Conservation (phyloP, 768 basidiomycete genomes). For the Rhodotorula diobovata region DNA sequence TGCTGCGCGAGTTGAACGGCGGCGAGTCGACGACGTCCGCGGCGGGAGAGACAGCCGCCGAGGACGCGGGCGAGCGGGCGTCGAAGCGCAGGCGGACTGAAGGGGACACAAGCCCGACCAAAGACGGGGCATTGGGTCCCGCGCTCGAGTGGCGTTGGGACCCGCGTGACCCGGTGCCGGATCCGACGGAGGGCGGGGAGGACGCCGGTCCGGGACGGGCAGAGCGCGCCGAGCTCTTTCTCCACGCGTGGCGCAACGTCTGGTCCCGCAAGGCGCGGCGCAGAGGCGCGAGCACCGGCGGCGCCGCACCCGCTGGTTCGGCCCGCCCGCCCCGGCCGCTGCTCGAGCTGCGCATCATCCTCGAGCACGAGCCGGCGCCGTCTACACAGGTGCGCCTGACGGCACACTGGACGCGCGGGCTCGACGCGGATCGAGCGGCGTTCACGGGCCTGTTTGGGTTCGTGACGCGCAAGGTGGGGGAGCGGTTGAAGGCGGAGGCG, state of each 20-base stretch:
- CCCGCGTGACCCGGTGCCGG: not conserved
- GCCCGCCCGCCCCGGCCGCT: not conserved
- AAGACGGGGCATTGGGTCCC: no score
- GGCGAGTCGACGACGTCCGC: not conserved
- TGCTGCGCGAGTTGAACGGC: not conserved
- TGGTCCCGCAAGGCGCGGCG: constrained; percentile 66
- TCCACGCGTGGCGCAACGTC: constrained; percentile 51
- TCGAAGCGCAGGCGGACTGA: not conserved
- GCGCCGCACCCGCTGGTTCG: not conserved
- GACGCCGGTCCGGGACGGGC: not conserved
- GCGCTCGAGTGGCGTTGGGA: constrained; percentile 1
- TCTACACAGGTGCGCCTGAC: not conserved
- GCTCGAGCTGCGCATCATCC: not conserved
- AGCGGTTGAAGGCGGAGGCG: not conserved
- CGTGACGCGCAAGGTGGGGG: constrained; percentile 6
- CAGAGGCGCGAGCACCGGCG: not conserved
- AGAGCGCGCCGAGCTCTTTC: not conserved
- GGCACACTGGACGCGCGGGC: not conserved
- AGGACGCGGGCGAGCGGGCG: not conserved
- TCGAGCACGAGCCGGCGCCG: not conserved
- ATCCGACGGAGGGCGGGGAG: not conserved
- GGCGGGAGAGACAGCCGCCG: not conserved
- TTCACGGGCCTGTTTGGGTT: not conserved
- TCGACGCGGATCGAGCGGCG: not conserved
- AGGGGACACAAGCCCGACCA: no score